A percentile compares a stretch with the other conserved stretches of the same genome.
Evolutionary conservation across 225 moss, liverwort and hornwort species (phyloP).

Genomic region (Physcomitrium patens): DNA sequence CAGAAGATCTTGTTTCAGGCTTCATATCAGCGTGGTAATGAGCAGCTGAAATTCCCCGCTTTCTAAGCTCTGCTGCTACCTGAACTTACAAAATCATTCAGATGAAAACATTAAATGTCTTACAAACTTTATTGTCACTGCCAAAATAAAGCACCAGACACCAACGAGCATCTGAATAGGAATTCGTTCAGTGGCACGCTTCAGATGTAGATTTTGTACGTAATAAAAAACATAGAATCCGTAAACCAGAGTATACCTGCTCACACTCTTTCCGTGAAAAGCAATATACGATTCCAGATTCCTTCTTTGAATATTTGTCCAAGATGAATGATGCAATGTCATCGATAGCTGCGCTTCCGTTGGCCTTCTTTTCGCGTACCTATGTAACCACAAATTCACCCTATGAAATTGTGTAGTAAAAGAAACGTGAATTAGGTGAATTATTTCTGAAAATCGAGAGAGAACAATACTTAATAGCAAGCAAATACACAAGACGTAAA

Average conservation of each 20-base stretch:
- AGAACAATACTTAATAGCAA: not conserved
- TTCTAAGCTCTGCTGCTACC: conserved; percentile 90
- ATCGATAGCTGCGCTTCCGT: conserved; percentile 82
- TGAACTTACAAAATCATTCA: conserved; percentile 29
- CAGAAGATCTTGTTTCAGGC: conserved; percentile 65
- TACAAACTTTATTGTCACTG: conserved; percentile 11
- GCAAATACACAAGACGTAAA: conserved; percentile 9
- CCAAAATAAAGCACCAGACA: not conserved
- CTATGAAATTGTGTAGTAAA: conserved; percentile 18
- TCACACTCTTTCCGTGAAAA: conserved; percentile 97
- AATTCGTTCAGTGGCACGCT: not conserved
- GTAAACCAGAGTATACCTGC: conserved; percentile 57
- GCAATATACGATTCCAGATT: conserved; percentile 96
- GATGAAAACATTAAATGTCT: conserved; percentile 16
- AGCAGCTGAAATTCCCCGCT: conserved; percentile 83
- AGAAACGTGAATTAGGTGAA: not conserved
- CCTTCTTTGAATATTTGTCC: conserved; percentile 72
- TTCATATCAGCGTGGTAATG: conserved; percentile 98
- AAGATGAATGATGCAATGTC: conserved; percentile 92
- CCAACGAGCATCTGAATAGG: conserved; percentile 10
- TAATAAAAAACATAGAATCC: conserved; percentile 8
- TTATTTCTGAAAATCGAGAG: not conserved
- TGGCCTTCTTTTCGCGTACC: conserved; percentile 92
- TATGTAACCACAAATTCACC: conserved; percentile 39
- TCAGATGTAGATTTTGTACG: not conserved